These are phyloP conservation scores for Wickerhamiella spandovensis DNA, from an alignment of 805 yeast genomes.

Conservation along the genomic window DNA sequence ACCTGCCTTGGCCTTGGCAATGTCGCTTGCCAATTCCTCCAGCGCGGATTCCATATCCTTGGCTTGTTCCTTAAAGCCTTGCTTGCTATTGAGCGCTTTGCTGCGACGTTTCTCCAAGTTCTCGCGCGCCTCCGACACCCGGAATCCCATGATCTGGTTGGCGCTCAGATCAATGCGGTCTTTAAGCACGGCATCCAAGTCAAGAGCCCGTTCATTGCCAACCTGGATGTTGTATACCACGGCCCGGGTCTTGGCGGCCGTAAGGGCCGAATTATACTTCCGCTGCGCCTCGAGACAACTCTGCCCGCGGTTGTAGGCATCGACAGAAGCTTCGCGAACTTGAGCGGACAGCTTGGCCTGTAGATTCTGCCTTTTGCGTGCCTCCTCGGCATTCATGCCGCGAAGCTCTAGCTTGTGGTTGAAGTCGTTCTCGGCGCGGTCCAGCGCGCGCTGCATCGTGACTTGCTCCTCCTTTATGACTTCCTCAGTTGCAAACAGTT, in stretches of 20 bases:
- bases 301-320: neutral
- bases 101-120: neutral
- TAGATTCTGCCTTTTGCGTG: neutral
- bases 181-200: neutral
- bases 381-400: neutral
- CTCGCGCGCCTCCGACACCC: neutral
- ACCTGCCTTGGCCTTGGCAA: no score
- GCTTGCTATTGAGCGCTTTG: neutral
- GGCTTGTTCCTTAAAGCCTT: neutral
- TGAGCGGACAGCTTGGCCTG: neutral
- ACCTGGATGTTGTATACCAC: neutral
- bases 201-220: neutral
- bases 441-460: neutral
- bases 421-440: neutral
- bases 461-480: neutral
- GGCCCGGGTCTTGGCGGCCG: neutral
- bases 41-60: neutral
- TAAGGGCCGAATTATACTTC: neutral
- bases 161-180: neutral
- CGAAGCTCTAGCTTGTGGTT: neutral
- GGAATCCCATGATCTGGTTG: neutral
- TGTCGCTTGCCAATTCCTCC: neutral
- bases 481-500: neutral
- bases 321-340: neutral
- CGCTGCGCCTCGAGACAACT: neutral